Base-by-base conservation (phyloP, 495 filamentous ascomycete species). In the Penicillium paxilli region DNA sequence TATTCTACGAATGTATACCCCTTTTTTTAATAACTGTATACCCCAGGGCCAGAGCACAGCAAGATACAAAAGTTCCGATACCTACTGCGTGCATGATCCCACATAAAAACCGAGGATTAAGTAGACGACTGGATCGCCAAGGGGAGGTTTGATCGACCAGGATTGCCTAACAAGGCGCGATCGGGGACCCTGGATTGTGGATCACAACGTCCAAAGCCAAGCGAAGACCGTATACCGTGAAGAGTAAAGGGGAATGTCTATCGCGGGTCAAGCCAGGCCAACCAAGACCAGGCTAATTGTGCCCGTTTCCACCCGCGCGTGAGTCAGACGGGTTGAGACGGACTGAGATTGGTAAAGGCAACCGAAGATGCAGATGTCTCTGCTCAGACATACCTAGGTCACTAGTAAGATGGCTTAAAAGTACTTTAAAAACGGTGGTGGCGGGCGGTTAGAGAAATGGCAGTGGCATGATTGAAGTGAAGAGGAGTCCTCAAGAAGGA, bases 291-390 rank as follows among this genome's bases (percentile, higher is more conserved):
- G 56, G 44, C 35, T 38, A 38, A 38, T 17, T 38, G 6, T 16
- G 35, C 47, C 49, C 63, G 60, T 54, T 63, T 52, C 57, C 48
- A 64, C 57, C 60, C 60, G 59, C 19, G 49, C 33, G 47, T 49
- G 47, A 58, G 55, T 59, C 52, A 63, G 59, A 60, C 52, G 56
- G 37, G 30, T 46, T 41, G 40, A 45, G 47, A 49, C 46, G 45
- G 32, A 46, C 59, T 55, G 42, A 60, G 58, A 52, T 61, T 52
- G 61, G 64, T 57, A 54, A 64, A 44, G 49, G 28, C 60, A 64
- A 54, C 64, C 64, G 64, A 66, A 56, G 11, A 17, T 38, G 35
- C 35, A 38, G 35, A 38, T 38, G 35, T 38, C 35, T 42, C 40
- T 42, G 40, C 19, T 16, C 35, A 20, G 35, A 20, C 16, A 16